Conservation (phyloP, 495 filamentous ascomycete species). For the Tuber microsphaerosporum region DNA sequence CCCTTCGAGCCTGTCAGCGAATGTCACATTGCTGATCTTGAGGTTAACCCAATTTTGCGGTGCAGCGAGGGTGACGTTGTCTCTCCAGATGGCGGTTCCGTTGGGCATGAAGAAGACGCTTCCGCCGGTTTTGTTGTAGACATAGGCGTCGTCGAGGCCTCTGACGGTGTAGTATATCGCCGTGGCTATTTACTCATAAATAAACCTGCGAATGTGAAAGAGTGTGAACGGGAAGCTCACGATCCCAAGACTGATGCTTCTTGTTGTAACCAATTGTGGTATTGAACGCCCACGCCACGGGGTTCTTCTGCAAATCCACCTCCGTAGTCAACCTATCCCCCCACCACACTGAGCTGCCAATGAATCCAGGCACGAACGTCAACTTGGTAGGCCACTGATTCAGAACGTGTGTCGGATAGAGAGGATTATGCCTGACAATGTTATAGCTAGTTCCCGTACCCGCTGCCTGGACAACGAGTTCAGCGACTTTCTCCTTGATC, state of each 20-base stretch:
- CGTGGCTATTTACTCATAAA: conserved; percentile 10
- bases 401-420: conserved; percentile 29
- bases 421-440: conserved; percentile 26
- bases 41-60: conserved; percentile 40
- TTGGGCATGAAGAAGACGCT: conserved; percentile 34
- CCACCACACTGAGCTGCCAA: conserved; percentile 34
- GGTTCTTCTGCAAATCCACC: conserved; percentile 34
- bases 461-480: conserved; percentile 41
- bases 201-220: not conserved
- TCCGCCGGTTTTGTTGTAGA: conserved; percentile 37
- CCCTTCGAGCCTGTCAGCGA: conserved; percentile 34
- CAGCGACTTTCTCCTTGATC: conserved; percentile 45
- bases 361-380: conserved; percentile 39
- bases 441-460: conserved; percentile 39
- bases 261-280: conserved; percentile 25
- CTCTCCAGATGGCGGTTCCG: conserved; percentile 34
- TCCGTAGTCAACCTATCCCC: conserved; percentile 37
- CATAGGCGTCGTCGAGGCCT: conserved; percentile 39
- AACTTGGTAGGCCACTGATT: conserved; percentile 40
- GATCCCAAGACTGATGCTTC: conserved; percentile 24
- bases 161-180: conserved; percentile 41
- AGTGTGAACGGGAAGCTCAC: conserved; percentile 9
- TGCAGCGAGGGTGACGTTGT: conserved; percentile 9
- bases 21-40: conserved; percentile 33
- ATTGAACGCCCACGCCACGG: conserved; percentile 34